Base-by-base conservation (phyloP, 2,329 filamentous ascomycete genomes). In the Clonostachys chloroleuca region DNA sequence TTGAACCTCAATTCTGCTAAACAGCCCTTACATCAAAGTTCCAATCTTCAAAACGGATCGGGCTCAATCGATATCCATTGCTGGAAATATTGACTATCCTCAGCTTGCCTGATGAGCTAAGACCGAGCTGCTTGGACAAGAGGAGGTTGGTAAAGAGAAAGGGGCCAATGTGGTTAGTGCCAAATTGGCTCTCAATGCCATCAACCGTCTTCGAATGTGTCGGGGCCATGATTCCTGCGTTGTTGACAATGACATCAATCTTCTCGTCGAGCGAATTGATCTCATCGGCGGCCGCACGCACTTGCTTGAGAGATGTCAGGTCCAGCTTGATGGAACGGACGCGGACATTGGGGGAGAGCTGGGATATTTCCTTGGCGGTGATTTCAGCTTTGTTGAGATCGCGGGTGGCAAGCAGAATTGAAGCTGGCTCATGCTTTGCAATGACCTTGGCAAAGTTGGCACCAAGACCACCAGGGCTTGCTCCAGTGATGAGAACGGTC, bases 171-270 rank as follows among this genome's bases (percentile, higher is more conserved):
- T 71, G 65, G 35, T 69, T 69, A 1, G 59, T 63, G 6, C 54
- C 64, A 24, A 71, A 46, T 45, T 60, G 55, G 95, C 95, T 67
- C 39, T 47, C 46, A 37, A 66, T 54, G 0, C 70, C 69, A 41
- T 75, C 71, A 0, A 51, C 49, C 0, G 64, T 65, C 8, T 56
- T 48, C 2, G 49, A 49, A 13, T 55, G 61, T 1, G 56, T 53
- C 3, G 60, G 44, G 42, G 37, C 34, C 14, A 18, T 47, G 35
- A 44, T 44, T 18, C 40, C 46, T 12, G 46, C 46, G 20, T 47
- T 47, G 41, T 47, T 47, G 41, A 47, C 42, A 34, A 47, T n/a
- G 34, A 47, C 40, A 36, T 47, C 46, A 24, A 47, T 44, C 41
- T 39, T 53, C 5, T 65, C 63, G 2, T 24, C 46, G 56, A 61